Percentiles rank a stretch among this genome's conserved stretches.
phyloP scores from a whole-genome alignment of 2,329 filamentous ascomycete species.

The Nemania sp. region DNA sequence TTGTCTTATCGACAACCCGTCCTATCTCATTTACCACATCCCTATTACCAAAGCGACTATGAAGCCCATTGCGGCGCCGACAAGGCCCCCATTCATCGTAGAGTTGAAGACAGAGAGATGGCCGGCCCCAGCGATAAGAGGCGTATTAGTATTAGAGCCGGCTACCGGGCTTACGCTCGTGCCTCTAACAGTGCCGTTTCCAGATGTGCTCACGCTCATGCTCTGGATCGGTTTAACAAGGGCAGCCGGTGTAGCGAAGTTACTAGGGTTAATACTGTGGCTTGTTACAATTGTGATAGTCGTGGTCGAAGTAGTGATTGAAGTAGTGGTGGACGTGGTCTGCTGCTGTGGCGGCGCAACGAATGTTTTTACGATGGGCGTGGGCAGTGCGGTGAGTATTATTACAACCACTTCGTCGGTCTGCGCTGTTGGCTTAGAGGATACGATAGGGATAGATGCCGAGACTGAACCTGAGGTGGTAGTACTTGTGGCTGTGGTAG shows the following conservation, averaged over 20 bases:
- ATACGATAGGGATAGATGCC: not conserved
- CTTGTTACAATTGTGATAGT: too few relatives aligned
- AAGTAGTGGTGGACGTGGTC: too few relatives aligned
- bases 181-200: too few relatives aligned
- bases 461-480: not conserved
- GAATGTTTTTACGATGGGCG: constrained; percentile 13
- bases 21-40: not conserved
- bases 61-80: not conserved
- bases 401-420: constrained; percentile 1
- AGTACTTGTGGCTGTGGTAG: not conserved
- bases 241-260: too few relatives aligned
- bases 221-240: too few relatives aligned
- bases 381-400: constrained; percentile 9
- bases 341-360: too few relatives aligned
- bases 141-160: not conserved
- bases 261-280: too few relatives aligned
- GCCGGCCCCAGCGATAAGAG: constrained; percentile 8
- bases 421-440: not conserved
- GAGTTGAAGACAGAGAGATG: not conserved
- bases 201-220: too few relatives aligned
- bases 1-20: too few relatives aligned
- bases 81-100: not conserved
- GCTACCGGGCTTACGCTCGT: not conserved
- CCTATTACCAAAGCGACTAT: not conserved
- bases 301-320: too few relatives aligned